These are phyloP conservation scores for Euclidium syriacum DNA, from an alignment of 345 rosid genomes.

Conservation along the genomic window DNA sequence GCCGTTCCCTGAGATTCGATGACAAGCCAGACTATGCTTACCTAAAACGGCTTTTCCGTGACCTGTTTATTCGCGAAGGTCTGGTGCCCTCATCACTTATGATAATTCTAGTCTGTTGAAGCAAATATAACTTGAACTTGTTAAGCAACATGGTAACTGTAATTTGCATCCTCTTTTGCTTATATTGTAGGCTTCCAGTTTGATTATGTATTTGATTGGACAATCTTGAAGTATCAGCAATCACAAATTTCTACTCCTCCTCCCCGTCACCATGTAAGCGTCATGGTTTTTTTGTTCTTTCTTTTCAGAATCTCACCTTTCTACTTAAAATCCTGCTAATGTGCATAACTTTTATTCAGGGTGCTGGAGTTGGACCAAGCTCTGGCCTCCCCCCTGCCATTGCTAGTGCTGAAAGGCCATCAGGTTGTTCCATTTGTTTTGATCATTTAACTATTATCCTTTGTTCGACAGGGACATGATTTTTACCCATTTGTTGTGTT, in stretches of 20 bases:
- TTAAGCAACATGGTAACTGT: slow-evolving; percentile 13
- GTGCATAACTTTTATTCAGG: slow-evolving; percentile 36
- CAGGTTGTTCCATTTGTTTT: slow-evolving; percentile 41
- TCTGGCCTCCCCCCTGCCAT: slow-evolving; percentile 55
- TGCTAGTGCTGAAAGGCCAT: slow-evolving; percentile 53
- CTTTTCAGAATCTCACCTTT: background rate
- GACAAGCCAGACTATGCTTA: slow-evolving; percentile 91
- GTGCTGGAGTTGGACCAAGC: slow-evolving; percentile 72
- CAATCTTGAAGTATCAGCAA: slow-evolving; percentile 85
- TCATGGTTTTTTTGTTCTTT: slow-evolving; percentile 1
- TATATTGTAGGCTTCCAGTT: slow-evolving; percentile 67
- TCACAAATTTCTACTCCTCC: slow-evolving; percentile 64
- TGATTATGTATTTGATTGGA: slow-evolving; percentile 93
- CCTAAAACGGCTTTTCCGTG: slow-evolving; percentile 83
- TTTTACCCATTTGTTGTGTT: slow-evolving; percentile 12
- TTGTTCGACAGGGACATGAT: slow-evolving; percentile 1
- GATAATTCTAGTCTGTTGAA: background rate
- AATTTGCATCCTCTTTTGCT: background rate
- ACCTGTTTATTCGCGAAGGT: slow-evolving; percentile 95
- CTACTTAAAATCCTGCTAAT: background rate
- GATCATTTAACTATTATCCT: background rate
- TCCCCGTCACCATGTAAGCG: slow-evolving; percentile 57
- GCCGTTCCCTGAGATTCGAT: slow-evolving; percentile 80
- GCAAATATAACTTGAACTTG: background rate
- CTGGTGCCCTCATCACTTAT: slow-evolving; percentile 13